phyloP scores from a whole-genome alignment of 306 rosid species.

The Ormosia semicastrata region DNA sequence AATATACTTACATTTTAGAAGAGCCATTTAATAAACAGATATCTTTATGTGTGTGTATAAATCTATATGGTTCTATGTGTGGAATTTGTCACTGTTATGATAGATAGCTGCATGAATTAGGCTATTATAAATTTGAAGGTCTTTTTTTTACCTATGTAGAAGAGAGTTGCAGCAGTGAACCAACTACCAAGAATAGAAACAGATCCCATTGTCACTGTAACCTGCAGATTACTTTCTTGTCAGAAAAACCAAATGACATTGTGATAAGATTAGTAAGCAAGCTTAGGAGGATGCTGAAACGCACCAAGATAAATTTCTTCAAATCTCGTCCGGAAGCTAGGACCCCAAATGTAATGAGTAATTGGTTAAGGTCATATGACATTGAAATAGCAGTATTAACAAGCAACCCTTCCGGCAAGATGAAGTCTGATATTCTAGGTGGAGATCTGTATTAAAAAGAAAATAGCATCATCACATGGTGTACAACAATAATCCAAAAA shows the following conservation, averaged over 20 bases:
- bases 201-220: constrained; percentile 36
- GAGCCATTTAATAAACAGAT: neutral
- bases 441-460: constrained; percentile 36
- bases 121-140: neutral
- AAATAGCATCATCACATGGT: constrained; percentile 1
- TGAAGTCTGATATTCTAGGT: constrained; percentile 33
- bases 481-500: constrained; percentile 1
- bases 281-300: constrained; percentile 18
- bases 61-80: neutral
- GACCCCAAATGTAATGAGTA: constrained; percentile 29
- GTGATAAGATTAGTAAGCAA: neutral
- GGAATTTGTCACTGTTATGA: neutral
- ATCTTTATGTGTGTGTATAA: neutral
- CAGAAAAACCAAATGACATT: constrained; percentile 24
- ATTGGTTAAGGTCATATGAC: constrained; percentile 28
- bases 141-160: constrained; percentile 46
- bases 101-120: neutral
- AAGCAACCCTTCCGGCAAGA: constrained; percentile 37
- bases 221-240: constrained; percentile 44
- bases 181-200: constrained; percentile 41
- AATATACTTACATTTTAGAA: neutral
- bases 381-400: constrained; percentile 39
- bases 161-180: constrained; percentile 41
- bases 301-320: constrained; percentile 48
- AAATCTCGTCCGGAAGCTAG: constrained; percentile 46